Evolutionary conservation across 805 yeast genomes (phyloP).

Genomic region (Metschnikowia gruessii): DNA sequence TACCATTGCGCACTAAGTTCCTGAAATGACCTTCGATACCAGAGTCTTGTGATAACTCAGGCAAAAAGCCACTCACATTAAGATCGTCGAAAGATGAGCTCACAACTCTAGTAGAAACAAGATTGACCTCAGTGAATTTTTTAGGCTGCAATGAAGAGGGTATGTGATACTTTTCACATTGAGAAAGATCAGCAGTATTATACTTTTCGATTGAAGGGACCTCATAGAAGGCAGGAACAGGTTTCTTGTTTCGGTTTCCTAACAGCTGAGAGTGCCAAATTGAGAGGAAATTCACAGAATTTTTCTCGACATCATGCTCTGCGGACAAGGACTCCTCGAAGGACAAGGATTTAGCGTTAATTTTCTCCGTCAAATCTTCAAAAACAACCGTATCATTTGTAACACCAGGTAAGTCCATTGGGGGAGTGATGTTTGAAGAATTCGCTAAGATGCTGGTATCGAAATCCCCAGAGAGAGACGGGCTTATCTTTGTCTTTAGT

Average conservation of each 20-base stretch:
- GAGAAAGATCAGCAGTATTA: conserved; percentile 16
- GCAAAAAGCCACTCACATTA: conserved; percentile 41
- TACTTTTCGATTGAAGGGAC: conserved; percentile 18
- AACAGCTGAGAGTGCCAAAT: conserved; percentile 43
- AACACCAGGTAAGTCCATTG: conserved; percentile 36
- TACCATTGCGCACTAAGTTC: conserved; percentile 20
- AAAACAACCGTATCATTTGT: conserved; percentile 41
- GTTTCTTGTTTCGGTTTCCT: conserved; percentile 8
- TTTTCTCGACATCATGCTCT: conserved; percentile 35
- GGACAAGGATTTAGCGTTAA: conserved; percentile 21
- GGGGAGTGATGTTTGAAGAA: conserved; percentile 41
- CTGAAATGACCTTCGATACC: conserved; percentile 47
- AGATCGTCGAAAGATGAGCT: conserved; percentile 43
- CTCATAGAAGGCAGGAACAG: conserved; percentile 11
- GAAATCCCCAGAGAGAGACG: background rate
- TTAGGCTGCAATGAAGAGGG: conserved; percentile 30
- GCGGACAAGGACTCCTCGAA: conserved; percentile 43
- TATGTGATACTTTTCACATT: conserved; percentile 17
- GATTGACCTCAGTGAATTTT: conserved; percentile 40
- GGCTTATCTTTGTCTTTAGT: background rate
- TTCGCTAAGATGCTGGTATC: conserved; percentile 38
- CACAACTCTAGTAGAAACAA: conserved; percentile 41
- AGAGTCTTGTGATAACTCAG: conserved; percentile 47
- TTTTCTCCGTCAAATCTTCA: conserved; percentile 35
- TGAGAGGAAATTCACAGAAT: conserved; percentile 31